Percentiles rank a stretch among this genome's conserved stretches.
These are phyloP conservation scores for Hanseniaspora singularis DNA, from an alignment of 805 yeast species.

Conservation along the genomic window DNA sequence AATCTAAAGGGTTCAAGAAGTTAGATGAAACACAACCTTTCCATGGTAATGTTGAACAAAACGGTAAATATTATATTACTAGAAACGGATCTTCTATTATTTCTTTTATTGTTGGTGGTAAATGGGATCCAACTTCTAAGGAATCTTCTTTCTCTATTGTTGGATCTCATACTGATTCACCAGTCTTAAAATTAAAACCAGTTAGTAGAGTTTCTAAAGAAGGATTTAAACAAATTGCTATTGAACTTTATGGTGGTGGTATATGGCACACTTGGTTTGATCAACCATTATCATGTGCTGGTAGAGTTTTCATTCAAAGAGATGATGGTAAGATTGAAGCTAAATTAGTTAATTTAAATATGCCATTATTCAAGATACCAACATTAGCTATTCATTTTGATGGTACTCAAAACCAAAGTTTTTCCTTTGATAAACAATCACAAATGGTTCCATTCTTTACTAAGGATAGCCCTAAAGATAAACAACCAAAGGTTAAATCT, in stretches of 20 bases:
- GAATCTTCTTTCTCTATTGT: conserved; percentile 80
- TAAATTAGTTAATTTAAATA: conserved; percentile 62
- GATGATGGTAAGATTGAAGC: conserved; percentile 38
- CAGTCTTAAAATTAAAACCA: conserved; percentile 81
- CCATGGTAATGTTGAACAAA: conserved; percentile 42
- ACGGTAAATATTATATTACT: conserved; percentile 71
- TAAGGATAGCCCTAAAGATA: conserved; percentile 29
- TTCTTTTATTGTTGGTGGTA: conserved; percentile 70
- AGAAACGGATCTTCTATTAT: conserved; percentile 81
- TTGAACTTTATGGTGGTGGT: conserved; percentile 92
- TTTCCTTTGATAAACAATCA: conserved; percentile 81
- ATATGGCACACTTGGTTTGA: conserved; percentile 97
- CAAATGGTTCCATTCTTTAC: conserved; percentile 84
- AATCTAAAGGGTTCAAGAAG: conserved; percentile 56
- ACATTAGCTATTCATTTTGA: conserved; percentile 87
- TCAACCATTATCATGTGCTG: conserved; percentile 82
- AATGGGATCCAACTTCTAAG: conserved; percentile 38
- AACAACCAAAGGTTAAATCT: conserved; percentile 17
- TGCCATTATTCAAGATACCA: conserved; percentile 82
- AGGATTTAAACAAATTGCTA: conserved; percentile 81
- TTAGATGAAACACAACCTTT: conserved; percentile 61
- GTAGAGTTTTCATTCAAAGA: conserved; percentile 68
- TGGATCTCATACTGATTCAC: conserved; percentile 96
- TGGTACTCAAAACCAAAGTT: conserved; percentile 60
- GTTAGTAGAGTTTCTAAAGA: conserved; percentile 55